Conservation (phyloP, 768 basidiomycete genomes). For the Mrakia blollopis region DNA sequence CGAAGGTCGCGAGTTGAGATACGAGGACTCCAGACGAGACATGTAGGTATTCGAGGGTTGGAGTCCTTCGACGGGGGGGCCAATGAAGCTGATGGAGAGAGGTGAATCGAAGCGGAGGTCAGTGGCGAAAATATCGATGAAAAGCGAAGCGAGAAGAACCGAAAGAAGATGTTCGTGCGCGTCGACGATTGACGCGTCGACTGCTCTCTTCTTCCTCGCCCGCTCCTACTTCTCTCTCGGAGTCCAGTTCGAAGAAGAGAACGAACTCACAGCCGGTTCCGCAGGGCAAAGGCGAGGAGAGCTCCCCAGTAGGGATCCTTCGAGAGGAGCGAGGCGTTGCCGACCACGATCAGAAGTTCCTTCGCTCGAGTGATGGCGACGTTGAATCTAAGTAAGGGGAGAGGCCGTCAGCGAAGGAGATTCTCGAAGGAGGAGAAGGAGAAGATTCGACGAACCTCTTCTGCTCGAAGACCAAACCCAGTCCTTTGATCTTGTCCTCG, state of each 20-base stretch:
- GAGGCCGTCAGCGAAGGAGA: not conserved
- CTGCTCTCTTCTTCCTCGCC: too few species aligned
- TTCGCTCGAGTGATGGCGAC: constrained; percentile 47
- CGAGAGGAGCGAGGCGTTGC: constrained; percentile 35
- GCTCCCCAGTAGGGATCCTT: constrained; percentile 45
- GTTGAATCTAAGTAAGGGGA: constrained; percentile 41
- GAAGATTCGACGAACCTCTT: constrained; percentile 38
- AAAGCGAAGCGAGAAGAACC: too few species aligned
- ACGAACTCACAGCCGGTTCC: constrained; percentile 35
- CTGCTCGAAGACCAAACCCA: constrained; percentile 44
- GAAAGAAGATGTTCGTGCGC: not conserved
- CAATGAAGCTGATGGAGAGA: not conserved
- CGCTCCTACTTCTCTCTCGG: too few species aligned
- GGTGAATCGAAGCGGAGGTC: not conserved
- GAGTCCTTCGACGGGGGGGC: not conserved
- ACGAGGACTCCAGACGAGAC: not conserved
- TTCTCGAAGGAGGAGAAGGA: not conserved
- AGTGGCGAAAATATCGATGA: not conserved
- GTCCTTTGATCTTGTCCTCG: constrained; percentile 39
- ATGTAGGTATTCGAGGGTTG: not conserved
- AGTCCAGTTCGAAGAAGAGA: too few species aligned
- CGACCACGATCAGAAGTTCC: constrained; percentile 44
- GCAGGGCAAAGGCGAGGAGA: constrained; percentile 40
- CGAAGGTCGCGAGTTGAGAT: not conserved
- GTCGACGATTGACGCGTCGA: too few species aligned